Evolutionary conservation across 1,284 basidiomycete species (phyloP).

Genomic region (Cutaneotrichosporon sp.): DNA sequence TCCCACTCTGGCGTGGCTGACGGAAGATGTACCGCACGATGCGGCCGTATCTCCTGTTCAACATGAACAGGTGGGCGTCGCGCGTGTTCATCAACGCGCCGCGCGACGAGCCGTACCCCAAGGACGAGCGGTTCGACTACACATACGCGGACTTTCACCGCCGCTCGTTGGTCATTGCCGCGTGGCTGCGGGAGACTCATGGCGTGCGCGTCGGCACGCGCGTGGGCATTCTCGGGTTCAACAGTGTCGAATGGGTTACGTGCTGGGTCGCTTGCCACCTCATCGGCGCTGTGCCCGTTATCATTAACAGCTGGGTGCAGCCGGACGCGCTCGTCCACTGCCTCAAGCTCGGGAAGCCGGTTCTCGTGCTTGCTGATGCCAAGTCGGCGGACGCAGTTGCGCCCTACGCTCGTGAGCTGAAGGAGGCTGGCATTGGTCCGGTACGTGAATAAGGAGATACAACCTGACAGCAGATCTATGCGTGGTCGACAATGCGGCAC

Average conservation of each 20-base stretch:
- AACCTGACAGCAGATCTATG: background rate
- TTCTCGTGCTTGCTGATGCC: slow-evolving; percentile 29
- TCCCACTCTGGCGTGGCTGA: background rate
- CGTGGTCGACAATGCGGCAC: background rate
- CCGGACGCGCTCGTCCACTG: slow-evolving; percentile 24
- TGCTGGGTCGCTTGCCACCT: slow-evolving; percentile 33
- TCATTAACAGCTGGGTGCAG: slow-evolving; percentile 22
- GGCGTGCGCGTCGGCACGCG: slow-evolving; percentile 29
- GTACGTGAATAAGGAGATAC: background rate
- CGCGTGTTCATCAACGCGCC: slow-evolving; percentile 36
- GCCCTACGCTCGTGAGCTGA: background rate
- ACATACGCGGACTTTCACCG: slow-evolving; percentile 32
- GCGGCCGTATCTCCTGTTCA: slow-evolving; percentile 29
- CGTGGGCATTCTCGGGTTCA: slow-evolving; percentile 38
- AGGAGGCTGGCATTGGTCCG: background rate
- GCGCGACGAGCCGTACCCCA: slow-evolving; percentile 1
- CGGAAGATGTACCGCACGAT: slow-evolving; percentile 30
- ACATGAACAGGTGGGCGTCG: slow-evolving; percentile 21
- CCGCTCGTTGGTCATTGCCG: slow-evolving; percentile 24
- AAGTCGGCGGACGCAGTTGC: slow-evolving; percentile 24
- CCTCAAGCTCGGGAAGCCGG: slow-evolving; percentile 24
- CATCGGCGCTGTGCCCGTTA: slow-evolving; percentile 32
- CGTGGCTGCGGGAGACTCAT: slow-evolving; percentile 27
- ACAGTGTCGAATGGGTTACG: slow-evolving; percentile 15
- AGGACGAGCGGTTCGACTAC: slow-evolving; percentile 12